Evolutionary conservation across 345 rosid genomes (phyloP), one percentile per base, ranked within the genome.

Genomic region (Brassica carinata): DNA sequence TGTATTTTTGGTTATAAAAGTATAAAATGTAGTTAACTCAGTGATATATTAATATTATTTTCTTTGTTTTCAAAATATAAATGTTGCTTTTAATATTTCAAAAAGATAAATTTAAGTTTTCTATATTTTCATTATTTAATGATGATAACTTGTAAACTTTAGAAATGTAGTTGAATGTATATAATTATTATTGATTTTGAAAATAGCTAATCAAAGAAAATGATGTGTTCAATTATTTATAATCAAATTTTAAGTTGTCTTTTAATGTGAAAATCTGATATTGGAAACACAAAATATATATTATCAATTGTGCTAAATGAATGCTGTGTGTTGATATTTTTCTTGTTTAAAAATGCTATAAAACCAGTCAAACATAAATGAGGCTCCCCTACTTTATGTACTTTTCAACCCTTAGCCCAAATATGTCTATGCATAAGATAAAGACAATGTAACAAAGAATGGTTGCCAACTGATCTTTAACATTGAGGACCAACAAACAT

Each of bases 401-500:
- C 65, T 33, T 31, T 64, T 77, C 7, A 62, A 14, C 15, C 15
- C 26, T 23, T 40, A 40, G 48, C 48, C 68, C 40, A 58, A 68
- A 57, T 1, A 67, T 8, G 0, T 38, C 30, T 48, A 71, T 38
- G 7, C 71, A 78, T 51, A 71, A 78, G 81, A 78, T 64, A 78
- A 64, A 64, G 57, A 78, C 71, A 7, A 4, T 64, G 17, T 78
- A 78, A 71, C 76, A 71, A 78, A 64, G 71, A 78, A 78, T 71
- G 81, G 76, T 78, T 64, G 81, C 57, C 64, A 71, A 63, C 17
- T 33, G 10, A 5, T 78, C 71, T 72, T 71, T 11, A 19, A 51
- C 7, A 34, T 33, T 5, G 40, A 71, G 71, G 77, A n/a, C 77
- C 73, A 72, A 72, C 51, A 43, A 45, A 65, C 77, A 78, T 72